phyloP scores from a whole-genome alignment of 2,329 filamentous ascomycete species.

The Clonostachys sp. region DNA sequence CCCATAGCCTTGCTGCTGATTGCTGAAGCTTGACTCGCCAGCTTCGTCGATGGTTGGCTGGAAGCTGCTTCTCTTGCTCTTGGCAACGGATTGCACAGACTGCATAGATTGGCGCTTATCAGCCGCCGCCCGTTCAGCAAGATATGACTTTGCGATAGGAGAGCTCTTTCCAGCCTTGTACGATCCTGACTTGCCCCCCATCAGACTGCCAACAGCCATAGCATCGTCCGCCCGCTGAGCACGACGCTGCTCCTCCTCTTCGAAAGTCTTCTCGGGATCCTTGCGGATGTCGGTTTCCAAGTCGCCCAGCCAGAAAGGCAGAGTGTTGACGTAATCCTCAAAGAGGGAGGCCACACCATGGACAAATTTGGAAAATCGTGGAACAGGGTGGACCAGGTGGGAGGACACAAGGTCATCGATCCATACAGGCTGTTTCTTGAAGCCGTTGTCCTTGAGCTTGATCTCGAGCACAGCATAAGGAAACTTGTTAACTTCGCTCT shows the following conservation, averaged over 20 bases:
- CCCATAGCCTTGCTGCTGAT: constrained; percentile 35
- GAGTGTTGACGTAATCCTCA: constrained; percentile 91
- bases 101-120: constrained; percentile 26
- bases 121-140: constrained; percentile 49
- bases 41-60: constrained; percentile 21
- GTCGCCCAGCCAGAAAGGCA: constrained; percentile 94
- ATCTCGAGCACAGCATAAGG: constrained; percentile 90
- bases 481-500: constrained; percentile 87
- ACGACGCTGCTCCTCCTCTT: constrained; percentile 82
- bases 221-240: constrained; percentile 82
- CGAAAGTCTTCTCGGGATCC: constrained; percentile 85
- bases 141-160: constrained; percentile 62
- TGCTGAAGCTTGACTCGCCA: constrained; percentile 22
- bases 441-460: constrained; percentile 68
- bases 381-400: constrained; percentile 84
- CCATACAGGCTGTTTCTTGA: constrained; percentile 74
- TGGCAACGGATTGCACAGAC: constrained; percentile 7
- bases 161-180: constrained; percentile 62
- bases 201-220: constrained; percentile 81
- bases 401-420: constrained; percentile 87
- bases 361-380: constrained; percentile 94
- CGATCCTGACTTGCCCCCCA: constrained; percentile 52
- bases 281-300: constrained; percentile 91
- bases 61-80: not conserved
- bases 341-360: constrained; percentile 90